Base-by-base conservation (phyloP, 2,329 filamentous ascomycete species). In the Verticillium zaregamsianum region DNA sequence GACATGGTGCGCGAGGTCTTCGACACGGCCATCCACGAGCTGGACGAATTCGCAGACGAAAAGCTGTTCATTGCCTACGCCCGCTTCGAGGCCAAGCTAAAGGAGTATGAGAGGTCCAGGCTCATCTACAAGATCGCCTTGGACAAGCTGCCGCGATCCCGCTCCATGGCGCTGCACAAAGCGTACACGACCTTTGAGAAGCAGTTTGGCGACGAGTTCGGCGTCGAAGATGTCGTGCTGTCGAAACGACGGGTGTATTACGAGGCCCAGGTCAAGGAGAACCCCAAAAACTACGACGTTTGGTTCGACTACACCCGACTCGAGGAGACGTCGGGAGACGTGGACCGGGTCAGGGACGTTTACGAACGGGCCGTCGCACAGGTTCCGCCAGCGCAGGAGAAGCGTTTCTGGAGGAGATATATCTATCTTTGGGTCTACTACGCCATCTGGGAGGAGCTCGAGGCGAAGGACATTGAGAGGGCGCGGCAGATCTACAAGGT, bases 341-440 rank as follows among this genome's bases (percentile, higher is more conserved):
- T 86, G 0, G 93, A 96, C 66, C 87, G 91, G 52, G 89, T 97
- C 1, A 87, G 95, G 37, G 95, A 99, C 67, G 88, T 96, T 15
- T 99, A 98, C 76, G 95, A 99, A 77, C 86, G 93, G 68, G 95
- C 95, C 2, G 96, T 99, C 68, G 93, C 95, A 5, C 94, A 99
- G 71, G 87, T 98, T 15, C 95, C 95, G 2, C 94, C 95, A 0
- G 96, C 93, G 23, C 91, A 96, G 69, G 95, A 98, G 74, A 99
- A 99, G 81, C 87, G 95, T 56, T 93, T 98, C 74, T 99, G 95
- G 95, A 86, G 95, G 67, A 85, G 95, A 39, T 99, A 99, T 75
- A 96, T 99, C 63, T 99, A 98, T 72, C 84, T 99, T 1, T 99
- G 94, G 92, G 86, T 98, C 54, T 97, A 98, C 77, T 99, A 98